Evolutionary conservation across 495 filamentous ascomycete genomes (phyloP), one percentile per base, ranked within the genome.

Genomic region (Penicillium macrosclerotiorum): DNA sequence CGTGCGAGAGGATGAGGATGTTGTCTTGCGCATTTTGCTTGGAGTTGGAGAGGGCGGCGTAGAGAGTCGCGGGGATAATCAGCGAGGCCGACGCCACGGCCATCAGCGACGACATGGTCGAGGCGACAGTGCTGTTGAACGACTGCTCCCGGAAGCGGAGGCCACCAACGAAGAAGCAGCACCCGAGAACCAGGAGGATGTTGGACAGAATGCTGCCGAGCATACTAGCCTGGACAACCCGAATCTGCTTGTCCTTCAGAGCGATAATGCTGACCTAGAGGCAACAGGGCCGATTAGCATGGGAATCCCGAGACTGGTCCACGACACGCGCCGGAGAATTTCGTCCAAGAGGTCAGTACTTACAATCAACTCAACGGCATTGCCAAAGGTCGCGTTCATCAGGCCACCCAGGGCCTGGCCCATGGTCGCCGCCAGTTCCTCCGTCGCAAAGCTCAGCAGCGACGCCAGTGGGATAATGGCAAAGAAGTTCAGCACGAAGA

Each of bases 291-390:
- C n/a, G n/a, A 31, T 40, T 18, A 48, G 60, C 43, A 62, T 51
- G 18, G 6, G 6, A 29, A 34, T 30, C n/a, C n/a, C n/a, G n/a
- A n/a, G n/a, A n/a, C n/a, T n/a, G n/a, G n/a, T n/a, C n/a, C n/a
- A n/a, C n/a, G n/a, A n/a, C n/a, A n/a, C n/a, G n/a, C n/a, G n/a
- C n/a, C n/a, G n/a, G n/a, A n/a, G n/a, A n/a, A n/a, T n/a, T n/a
- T n/a, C n/a, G n/a, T 13, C 37, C 47, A 57, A n/a, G n/a, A n/a
- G n/a, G 23, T 42, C 33, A 42, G 18, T 5, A 61, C 86, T 59
- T 74, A 95, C 93, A 73, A 98, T 98, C 56, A 97, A 68, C 59
- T 98, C 93, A n/a, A 96, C 92, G 0, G 93, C 93, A 75, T 98
- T 98, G 30, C 93, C 93, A 71, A 95, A 96, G 5, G 89, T 94